Base-by-base conservation (phyloP, 108 stramenopile species). In the Skeletonema menzelii region DNA sequence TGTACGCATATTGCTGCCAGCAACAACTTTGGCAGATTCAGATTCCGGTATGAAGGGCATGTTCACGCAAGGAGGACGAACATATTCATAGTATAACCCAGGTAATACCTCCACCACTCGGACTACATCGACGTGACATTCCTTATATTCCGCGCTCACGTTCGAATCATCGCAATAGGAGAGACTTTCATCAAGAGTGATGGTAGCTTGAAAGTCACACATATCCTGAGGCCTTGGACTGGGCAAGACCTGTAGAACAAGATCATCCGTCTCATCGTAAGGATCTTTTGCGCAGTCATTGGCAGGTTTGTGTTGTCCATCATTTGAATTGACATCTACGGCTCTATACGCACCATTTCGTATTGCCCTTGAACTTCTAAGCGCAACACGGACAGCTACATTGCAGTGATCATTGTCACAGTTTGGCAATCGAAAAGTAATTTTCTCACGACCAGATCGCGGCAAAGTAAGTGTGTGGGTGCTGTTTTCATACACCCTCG, bases 21-120 rank as follows among this genome's bases (percentile, higher is more conserved):
- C 34, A 68, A 61, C 44, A 27, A 80, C 66, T 59, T 63, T 75
- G 24, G 53, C 72, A 12, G 74, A 42, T 59, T 65, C 76, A 8
- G 76, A 11, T 46, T 76, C 86, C 35, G 35, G 11, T 10, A 37
- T 11, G 30, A 86, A 88, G 1, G 86, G 78, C 62, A 81, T 76
- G 22, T 88, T 26, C 0, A 91, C 87, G 73, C 90, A 91, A 2
- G 87, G 77, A 10, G 38, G 49, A 19, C 56, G 86, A 2, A 87
- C 44, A 65, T 87, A 86, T 46, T 88, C 90, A 59, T 85, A 91
- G 44, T 61, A 87, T 17, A 28, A 2, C 32, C 71, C 70, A n/a
- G 56, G 60, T 1, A 68, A 63, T 0, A 86, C 83, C 59, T 85
- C 38, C 0, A 91, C 70, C 0, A 81, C 71, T 24, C 85, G 76